Evolutionary conservation across 1,139 yeast species (phyloP), one percentile per base, ranked within the genome.

Genomic region (Magnusiomyces fungicola): DNA sequence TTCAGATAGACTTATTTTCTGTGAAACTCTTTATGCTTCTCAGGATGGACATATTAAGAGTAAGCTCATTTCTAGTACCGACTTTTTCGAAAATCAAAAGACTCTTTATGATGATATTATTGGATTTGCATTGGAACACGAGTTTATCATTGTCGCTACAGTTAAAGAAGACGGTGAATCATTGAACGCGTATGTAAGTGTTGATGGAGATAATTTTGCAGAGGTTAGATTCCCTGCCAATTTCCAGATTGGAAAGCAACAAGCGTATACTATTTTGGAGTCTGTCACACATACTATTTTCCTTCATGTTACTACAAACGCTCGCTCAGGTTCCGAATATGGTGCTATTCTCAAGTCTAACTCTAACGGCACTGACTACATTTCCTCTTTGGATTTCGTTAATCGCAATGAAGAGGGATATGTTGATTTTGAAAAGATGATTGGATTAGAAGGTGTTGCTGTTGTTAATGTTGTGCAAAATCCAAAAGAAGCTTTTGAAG

Each of bases 351-450:
- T 92, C 59, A 92, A 92, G 62, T 87, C 96, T 0, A 90, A 92
- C 63, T 85, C 87, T n/a, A 88, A 90, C 60, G 99, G 99, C 54
- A 89, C 97, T 0, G 79, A 86, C n/a, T 90, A 86, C 63, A 92
- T 86, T 2, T 70, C 81, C 29, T 71, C 92, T 1, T 73, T 85
- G 56, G 78, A 76, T n/a, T 65, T 76, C 52, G 97, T 89, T 7
- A 92, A 90, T 64, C 74, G 98, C 60, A 78, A 88, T 56, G 58
- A 58, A 4, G 58, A 58, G 5, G 98, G 97, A 0, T 89, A 66
- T 67, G 97, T 87, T 49, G 99, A 92, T 66, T 92, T 80, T 66
- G 98, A 92, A 62, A 79, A 84, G 55, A 74, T 89, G 59, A 83
- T 81, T 57, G 88, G 89, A 0, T 67, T 90, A n/a, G 97, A 92